These are phyloP conservation scores for Neurospora sp. DNA, from an alignment of 495 filamentous ascomycete species.

Conservation along the genomic window DNA sequence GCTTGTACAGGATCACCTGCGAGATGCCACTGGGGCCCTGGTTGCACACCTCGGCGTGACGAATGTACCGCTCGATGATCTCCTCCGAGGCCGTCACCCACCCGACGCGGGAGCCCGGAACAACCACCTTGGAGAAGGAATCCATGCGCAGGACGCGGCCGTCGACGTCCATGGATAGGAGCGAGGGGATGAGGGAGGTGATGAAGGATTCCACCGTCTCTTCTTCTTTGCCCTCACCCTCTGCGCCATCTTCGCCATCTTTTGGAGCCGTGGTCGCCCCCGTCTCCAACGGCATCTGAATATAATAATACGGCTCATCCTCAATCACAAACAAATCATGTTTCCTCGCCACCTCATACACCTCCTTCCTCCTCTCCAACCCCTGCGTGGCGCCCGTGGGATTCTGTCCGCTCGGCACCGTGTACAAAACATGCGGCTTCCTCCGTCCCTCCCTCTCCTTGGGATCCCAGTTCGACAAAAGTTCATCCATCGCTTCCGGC, in stretches of 20 bases:
- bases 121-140: conserved; percentile 74
- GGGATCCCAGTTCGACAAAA: conserved; percentile 60
- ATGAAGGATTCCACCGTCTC: conserved; percentile 36
- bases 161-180: conserved; percentile 56
- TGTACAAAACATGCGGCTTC: conserved; percentile 75
- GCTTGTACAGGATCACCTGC: conserved; percentile 75
- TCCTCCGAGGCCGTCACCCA: conserved; percentile 79
- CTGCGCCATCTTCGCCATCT: not conserved
- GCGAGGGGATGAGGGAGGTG: conserved; percentile 43
- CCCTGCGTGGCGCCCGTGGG: conserved; percentile 82
- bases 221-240: not conserved
- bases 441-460: conserved; percentile 40
- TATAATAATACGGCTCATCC: conserved; percentile 94
- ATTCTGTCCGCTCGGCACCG: conserved; percentile 81
- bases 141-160: conserved; percentile 64
- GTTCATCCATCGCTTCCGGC: conserved; percentile 52
- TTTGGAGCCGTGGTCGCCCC: conserved; percentile 5
- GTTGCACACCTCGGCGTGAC: conserved; percentile 65
- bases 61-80: conserved; percentile 67
- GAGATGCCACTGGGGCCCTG: conserved; percentile 79
- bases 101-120: conserved; percentile 64
- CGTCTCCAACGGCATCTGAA: conserved; percentile 87
- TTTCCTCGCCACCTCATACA: conserved; percentile 70
- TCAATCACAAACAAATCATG: conserved; percentile 85
- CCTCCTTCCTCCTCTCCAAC: conserved; percentile 48